Conservation (phyloP, 78 protist genomes). For the Dictyostelium purpureum region DNA sequence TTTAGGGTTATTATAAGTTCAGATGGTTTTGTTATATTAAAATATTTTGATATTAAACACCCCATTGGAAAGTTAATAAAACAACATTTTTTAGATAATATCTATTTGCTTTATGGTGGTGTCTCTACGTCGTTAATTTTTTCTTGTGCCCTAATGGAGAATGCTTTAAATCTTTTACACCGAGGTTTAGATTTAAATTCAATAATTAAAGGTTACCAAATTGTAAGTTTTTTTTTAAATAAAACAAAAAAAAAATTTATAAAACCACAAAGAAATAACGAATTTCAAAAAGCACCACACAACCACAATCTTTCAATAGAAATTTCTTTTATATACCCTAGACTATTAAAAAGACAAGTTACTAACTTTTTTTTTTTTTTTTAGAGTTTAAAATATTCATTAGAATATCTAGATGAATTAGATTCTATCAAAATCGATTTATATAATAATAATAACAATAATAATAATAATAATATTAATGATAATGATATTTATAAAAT, state of each 20-base stretch:
- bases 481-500: background rate
- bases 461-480: too few relatives aligned
- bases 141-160: background rate
- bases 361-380: too few relatives aligned
- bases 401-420: background rate
- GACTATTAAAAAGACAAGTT: too few relatives aligned
- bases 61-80: conserved; percentile 31
- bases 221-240: background rate
- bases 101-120: conserved; percentile 11
- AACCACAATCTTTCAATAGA: background rate
- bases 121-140: background rate
- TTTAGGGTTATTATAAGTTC: conserved; percentile 37
- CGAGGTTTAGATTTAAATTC: conserved; percentile 29
- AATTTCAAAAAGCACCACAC: too few relatives aligned
- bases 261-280: background rate
- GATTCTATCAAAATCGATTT: background rate
- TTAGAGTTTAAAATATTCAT: background rate
- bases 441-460: too few relatives aligned
- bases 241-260: too few relatives aligned
- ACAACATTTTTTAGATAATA: background rate
- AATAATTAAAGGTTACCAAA: background rate
- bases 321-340: too few relatives aligned
- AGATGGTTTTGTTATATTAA: background rate
- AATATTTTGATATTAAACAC: conserved; percentile 26
- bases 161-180: background rate